Percentiles rank a stretch among this genome's conserved stretches.
phyloP scores from a whole-genome alignment of 2,329 filamentous ascomycete species.

The Clonostachys byssicola region DNA sequence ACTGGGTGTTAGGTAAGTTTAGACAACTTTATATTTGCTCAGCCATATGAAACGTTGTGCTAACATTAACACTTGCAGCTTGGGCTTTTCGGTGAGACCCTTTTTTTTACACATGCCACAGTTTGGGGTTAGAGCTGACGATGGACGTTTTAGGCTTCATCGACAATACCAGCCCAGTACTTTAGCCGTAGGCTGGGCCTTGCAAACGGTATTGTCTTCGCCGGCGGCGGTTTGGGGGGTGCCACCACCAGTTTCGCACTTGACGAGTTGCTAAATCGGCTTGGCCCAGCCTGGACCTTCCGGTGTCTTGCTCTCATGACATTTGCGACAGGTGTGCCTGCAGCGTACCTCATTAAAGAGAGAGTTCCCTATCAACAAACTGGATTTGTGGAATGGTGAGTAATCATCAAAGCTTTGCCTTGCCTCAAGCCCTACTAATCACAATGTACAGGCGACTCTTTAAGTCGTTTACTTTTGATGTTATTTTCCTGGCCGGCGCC shows the following conservation, averaged over 20 bases:
- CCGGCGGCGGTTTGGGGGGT: conserved; percentile 52
- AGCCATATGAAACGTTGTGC: neutral
- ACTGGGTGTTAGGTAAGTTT: conserved; percentile 19
- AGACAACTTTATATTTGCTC: neutral
- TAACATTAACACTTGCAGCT: conserved; percentile 7
- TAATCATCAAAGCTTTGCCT: neutral
- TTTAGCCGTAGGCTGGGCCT: conserved; percentile 48
- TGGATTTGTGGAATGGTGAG: conserved; percentile 45
- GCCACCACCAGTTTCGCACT: conserved; percentile 45
- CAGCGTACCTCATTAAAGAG: conserved; percentile 48
- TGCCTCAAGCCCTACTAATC: neutral
- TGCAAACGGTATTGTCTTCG: conserved; percentile 50
- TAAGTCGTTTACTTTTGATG: conserved; percentile 41
- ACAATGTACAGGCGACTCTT: conserved; percentile 38
- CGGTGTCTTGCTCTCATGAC: conserved; percentile 47
- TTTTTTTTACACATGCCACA: no score
- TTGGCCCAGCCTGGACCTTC: conserved; percentile 47
- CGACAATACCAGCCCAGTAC: conserved; percentile 46
- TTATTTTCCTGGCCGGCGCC: conserved; percentile 48
- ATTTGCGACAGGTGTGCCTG: conserved; percentile 48
- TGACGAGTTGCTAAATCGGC: conserved; percentile 37
- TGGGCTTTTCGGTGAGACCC: conserved; percentile 30
- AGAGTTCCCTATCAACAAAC: conserved; percentile 27
- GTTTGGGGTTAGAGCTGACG: conserved; percentile 10
- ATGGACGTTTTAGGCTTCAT: conserved; percentile 24